These are phyloP conservation scores for Kazachstania psychrophila DNA, from an alignment of 805 yeast species.

Conservation along the genomic window DNA sequence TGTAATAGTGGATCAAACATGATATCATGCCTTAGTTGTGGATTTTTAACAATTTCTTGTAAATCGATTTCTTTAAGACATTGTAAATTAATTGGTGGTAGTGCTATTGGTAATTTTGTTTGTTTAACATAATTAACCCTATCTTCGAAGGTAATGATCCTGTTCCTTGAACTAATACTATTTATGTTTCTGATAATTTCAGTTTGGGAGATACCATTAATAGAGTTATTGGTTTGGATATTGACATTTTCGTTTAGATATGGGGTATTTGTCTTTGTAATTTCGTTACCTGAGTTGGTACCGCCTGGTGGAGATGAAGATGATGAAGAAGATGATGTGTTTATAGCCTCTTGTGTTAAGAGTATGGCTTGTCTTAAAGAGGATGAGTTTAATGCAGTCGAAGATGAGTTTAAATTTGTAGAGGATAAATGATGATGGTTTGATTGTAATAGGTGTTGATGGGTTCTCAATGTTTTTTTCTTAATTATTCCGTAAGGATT, in stretches of 20 bases:
- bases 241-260: background rate
- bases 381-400: conserved; percentile 1
- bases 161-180: background rate
- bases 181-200: no score
- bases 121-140: conserved; percentile 16
- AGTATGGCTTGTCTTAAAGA: conserved; percentile 7
- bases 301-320: background rate
- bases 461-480: conserved; percentile 7
- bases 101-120: conserved; percentile 34
- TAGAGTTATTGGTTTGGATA: conserved; percentile 1
- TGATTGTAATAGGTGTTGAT: conserved; percentile 4
- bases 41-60: conserved; percentile 81
- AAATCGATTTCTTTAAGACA: conserved; percentile 79
- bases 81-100: conserved; percentile 79
- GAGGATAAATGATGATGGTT: conserved; percentile 3
- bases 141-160: conserved; percentile 17
- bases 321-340: background rate
- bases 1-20: conserved; percentile 86
- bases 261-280: background rate
- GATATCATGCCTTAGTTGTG: conserved; percentile 87
- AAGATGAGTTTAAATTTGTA: conserved; percentile 1
- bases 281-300: background rate
- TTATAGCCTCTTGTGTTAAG: conserved; percentile 7
- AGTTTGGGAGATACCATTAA: no score
- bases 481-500: conserved; percentile 9